These are phyloP conservation scores for Casaregolazyma lundiana DNA, from an alignment of 1,139 yeast species.

Conservation along the genomic window DNA sequence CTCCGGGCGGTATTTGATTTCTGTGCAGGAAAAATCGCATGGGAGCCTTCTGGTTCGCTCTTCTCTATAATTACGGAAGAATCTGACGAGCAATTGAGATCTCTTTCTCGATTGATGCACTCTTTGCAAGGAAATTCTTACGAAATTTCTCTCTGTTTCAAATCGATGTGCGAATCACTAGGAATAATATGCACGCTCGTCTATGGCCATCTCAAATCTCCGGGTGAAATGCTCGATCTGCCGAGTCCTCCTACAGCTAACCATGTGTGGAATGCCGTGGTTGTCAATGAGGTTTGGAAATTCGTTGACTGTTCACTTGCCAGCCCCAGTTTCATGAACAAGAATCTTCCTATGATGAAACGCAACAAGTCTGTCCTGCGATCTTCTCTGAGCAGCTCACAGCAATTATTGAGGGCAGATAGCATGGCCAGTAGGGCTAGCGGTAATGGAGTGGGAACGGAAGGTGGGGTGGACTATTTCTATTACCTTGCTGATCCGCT, in stretches of 20 bases:
- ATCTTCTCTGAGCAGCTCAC: not conserved
- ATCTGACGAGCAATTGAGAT: constrained; percentile 20
- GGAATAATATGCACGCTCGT: constrained; percentile 73
- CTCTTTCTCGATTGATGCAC: constrained; percentile 32
- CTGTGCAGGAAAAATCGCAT: constrained; percentile 48
- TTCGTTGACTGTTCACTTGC: constrained; percentile 69
- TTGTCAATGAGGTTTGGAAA: constrained; percentile 72
- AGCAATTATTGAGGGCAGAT: not conserved
- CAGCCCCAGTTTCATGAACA: constrained; percentile 48
- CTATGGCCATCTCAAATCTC: constrained; percentile 78
- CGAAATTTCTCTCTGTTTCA: constrained; percentile 73
- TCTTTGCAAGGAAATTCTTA: constrained; percentile 56
- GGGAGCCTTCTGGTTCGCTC: constrained; percentile 26
- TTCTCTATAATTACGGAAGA: constrained; percentile 20
- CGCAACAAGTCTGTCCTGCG: constrained; percentile 23
- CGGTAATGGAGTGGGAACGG: not conserved
- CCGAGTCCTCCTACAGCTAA: constrained; percentile 51
- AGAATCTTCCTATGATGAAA: constrained; percentile 22
- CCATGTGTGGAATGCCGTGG: constrained; percentile 85
- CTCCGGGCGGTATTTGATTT: constrained; percentile 60
- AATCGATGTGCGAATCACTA: constrained; percentile 64
- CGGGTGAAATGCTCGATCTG: constrained; percentile 49
- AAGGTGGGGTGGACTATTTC: constrained; percentile 40
- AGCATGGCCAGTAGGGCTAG: not conserved
- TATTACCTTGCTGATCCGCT: constrained; percentile 78